These are phyloP conservation scores for Tuber umbilicatum DNA, from an alignment of 495 filamentous ascomycete genomes.

Conservation along the genomic window DNA sequence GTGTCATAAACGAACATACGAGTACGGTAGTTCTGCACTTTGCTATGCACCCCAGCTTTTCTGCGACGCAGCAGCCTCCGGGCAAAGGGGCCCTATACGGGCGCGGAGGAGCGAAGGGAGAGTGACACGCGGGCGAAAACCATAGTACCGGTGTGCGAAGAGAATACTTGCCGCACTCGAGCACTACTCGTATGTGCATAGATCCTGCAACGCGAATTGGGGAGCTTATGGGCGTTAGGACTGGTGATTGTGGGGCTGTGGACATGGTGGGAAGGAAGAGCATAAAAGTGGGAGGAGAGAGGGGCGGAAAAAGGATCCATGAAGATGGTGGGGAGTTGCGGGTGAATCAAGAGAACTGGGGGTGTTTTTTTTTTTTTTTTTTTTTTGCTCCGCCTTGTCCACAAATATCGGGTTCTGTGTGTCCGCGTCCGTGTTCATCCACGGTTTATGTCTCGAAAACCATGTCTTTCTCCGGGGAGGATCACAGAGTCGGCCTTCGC, in stretches of 20 bases:
- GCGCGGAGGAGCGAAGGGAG: slow-evolving; percentile 22
- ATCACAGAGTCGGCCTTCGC: neutral
- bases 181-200: neutral
- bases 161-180: neutral
- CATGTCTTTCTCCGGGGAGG: slow-evolving; percentile 1
- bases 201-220: neutral
- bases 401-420: slow-evolving; percentile 5
- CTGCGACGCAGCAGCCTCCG: slow-evolving; percentile 31
- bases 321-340: neutral
- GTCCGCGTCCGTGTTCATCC: neutral
- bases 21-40: neutral
- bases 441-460: neutral
- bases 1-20: slow-evolving; percentile 11
- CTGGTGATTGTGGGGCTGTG: neutral
- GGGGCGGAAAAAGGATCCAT: neutral
- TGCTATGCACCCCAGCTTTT: slow-evolving; percentile 35
- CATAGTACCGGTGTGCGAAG: neutral
- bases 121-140: slow-evolving; percentile 7
- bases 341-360: neutral
- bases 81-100: slow-evolving; percentile 29
- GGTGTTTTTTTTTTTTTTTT: neutral
- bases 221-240: neutral
- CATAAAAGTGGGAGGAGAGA: neutral
- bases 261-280: neutral
- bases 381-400: neutral